Evolutionary conservation across 495 filamentous ascomycete species (phyloP).

Genomic region (Penicillium atrosanguineum): DNA sequence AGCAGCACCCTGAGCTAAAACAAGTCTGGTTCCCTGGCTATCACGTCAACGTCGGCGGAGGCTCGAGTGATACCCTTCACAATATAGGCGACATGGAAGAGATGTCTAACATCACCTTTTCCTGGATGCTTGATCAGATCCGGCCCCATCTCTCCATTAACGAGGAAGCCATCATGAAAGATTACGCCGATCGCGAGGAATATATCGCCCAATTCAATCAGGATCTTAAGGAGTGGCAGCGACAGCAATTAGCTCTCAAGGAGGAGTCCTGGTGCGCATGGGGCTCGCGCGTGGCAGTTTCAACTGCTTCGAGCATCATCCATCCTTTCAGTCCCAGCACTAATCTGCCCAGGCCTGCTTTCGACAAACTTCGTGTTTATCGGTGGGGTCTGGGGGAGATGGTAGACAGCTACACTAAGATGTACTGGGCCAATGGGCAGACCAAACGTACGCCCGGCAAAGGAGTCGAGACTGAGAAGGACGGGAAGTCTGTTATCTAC

Average conservation of each 20-base stretch:
- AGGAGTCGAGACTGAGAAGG: constrained; percentile 1
- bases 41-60: constrained; percentile 48
- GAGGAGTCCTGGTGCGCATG: constrained; percentile 6
- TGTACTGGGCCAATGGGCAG: constrained; percentile 23
- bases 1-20: constrained; percentile 9
- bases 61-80: constrained; percentile 4
- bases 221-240: neutral
- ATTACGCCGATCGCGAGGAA: constrained; percentile 9
- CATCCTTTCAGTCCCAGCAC: neutral
- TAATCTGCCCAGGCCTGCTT: neutral
- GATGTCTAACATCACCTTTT: constrained; percentile 23
- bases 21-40: constrained; percentile 41
- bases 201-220: constrained; percentile 5
- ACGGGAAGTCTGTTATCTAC: constrained; percentile 1
- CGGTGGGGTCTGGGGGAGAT: constrained; percentile 21
- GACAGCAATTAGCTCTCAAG: neutral
- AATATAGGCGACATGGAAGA: constrained; percentile 22
- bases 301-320: neutral
- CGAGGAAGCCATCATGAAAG: constrained; percentile 9
- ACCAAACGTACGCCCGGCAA: constrained; percentile 17
- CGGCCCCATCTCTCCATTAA: constrained; percentile 15
- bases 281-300: constrained; percentile 1
- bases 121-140: constrained; percentile 26
- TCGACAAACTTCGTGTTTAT: constrained; percentile 3
- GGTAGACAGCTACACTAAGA: constrained; percentile 14